Evolutionary conservation across 2,329 filamentous ascomycete genomes (phyloP).

Genomic region (Juglanconis juglandina): DNA sequence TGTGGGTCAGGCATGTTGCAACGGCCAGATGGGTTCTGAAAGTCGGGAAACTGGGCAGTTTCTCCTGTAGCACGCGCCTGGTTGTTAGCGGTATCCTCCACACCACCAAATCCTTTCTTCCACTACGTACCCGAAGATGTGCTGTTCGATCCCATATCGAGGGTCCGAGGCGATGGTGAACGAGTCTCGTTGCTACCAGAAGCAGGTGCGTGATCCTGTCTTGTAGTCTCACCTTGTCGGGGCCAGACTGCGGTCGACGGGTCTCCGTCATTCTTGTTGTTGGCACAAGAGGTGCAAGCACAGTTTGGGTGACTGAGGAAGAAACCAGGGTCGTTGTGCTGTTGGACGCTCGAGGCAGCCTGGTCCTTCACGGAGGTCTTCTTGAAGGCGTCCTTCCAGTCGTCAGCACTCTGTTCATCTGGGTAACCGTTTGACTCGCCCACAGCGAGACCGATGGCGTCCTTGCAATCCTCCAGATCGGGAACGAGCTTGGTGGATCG

Average conservation of each 20-base stretch:
- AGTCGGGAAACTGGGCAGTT: neutral
- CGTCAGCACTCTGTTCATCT: conserved; percentile 7
- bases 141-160: neutral
- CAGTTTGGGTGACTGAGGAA: too few species aligned
- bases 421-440: conserved; percentile 5
- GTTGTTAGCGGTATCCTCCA: neutral
- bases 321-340: neutral
- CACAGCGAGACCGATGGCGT: conserved; percentile 1
- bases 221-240: neutral
- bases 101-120: neutral
- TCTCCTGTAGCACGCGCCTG: neutral
- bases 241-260: too few species aligned
- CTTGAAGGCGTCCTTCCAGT: neutral
- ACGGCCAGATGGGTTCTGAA: neutral
- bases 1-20: neutral
- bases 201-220: neutral
- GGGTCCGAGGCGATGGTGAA: neutral
- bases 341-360: too few species aligned
- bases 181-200: neutral
- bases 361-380: too few species aligned
- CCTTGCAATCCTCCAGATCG: conserved; percentile 12
- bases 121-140: neutral
- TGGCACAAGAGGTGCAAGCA: too few species aligned
- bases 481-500: conserved; percentile 10
- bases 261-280: too few species aligned